These are phyloP conservation scores for Alternaria sp. DNA, from an alignment of 2,329 filamentous ascomycete genomes.

Conservation along the genomic window DNA sequence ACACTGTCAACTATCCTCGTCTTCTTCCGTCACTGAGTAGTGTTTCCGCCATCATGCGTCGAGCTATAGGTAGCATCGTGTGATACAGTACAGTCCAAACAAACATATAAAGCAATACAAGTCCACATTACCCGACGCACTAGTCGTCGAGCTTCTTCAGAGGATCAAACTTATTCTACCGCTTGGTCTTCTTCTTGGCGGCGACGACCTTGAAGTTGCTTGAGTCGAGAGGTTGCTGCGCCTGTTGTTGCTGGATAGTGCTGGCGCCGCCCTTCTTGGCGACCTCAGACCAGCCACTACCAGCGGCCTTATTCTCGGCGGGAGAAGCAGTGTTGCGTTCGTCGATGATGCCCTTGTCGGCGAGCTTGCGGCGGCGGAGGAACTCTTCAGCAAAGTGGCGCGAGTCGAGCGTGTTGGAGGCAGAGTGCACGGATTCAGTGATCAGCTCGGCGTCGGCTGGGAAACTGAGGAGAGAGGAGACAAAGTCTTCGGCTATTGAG, in stretches of 20 bases:
- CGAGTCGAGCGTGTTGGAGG: slow-evolving; percentile 87
- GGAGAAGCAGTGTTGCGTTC: slow-evolving; percentile 64
- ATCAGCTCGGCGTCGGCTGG: slow-evolving; percentile 82
- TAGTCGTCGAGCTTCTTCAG: neutral
- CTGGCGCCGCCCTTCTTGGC: slow-evolving; percentile 87
- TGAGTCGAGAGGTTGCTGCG: slow-evolving; percentile 50
- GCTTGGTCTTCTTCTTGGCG: slow-evolving; percentile 82
- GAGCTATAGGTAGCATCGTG: neutral
- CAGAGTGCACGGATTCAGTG: slow-evolving; percentile 86
- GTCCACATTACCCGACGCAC: neutral
- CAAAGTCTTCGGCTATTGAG: slow-evolving; percentile 75
- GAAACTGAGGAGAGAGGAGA: slow-evolving; percentile 75
- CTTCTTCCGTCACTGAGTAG: neutral
- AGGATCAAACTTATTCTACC: slow-evolving; percentile 25
- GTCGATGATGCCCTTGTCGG: slow-evolving; percentile 88
- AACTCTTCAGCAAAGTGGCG: slow-evolving; percentile 95
- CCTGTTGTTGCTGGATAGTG: slow-evolving; percentile 48
- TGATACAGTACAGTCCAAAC: neutral
- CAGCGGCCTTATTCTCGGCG: slow-evolving; percentile 51
- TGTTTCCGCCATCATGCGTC: neutral
- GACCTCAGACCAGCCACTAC: slow-evolving; percentile 92
- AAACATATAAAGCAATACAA: neutral
- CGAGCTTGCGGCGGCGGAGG: slow-evolving; percentile 87
- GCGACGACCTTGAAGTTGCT: slow-evolving; percentile 89
- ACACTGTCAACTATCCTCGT: neutral